Base-by-base conservation (phyloP, 1,139 yeast genomes). In the Kluyveromyces sp. region DNA sequence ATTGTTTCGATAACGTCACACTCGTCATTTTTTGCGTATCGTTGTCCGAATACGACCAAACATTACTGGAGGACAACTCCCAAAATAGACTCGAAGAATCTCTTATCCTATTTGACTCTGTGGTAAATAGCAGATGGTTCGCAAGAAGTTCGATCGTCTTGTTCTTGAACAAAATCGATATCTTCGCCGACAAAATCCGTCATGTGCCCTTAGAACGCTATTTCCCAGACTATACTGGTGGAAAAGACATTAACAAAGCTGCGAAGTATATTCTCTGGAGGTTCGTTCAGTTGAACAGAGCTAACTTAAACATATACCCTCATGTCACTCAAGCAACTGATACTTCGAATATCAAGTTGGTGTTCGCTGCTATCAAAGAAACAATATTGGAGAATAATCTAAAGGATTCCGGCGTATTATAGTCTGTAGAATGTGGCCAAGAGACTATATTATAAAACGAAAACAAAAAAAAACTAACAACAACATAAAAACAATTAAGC, bases 241-340 rank as follows among this genome's bases (percentile, higher is more conserved):
- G 96, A 32, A 74, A 76, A 53, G 92, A 88, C 63, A 84, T 88
- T 45, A 84, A 85, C 61, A 88, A 88, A 63, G 97, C 96, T n/a
- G 96, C 94, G 36, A 89, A 88, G 65, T 89, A 89, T 60, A 88
- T 89, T 50, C 73, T 89, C 43, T 88, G 96, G 95, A 75, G 96
- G 59, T 89, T 89, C 63, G 83, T 87, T 42, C 90, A 85, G 65
- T 79, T 85, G 44, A 89, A 89, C 64, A 74, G 95, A 53, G 82
- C 94, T 1, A 87, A 89, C 25, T 72, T 89, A 53, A 84, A 83
- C 54, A 77, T 89, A 34, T 86, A 85, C 59, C 96, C 96, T 8
- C 95, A 89, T 61, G 85, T 89, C 31, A 89, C 97, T 3, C 96
- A 89, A 63, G 97, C 97, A 0, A 89, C 96, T 1, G 96, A 89